phyloP scores from a whole-genome alignment of 495 filamentous ascomycete genomes.

The Penicillium lagena region DNA sequence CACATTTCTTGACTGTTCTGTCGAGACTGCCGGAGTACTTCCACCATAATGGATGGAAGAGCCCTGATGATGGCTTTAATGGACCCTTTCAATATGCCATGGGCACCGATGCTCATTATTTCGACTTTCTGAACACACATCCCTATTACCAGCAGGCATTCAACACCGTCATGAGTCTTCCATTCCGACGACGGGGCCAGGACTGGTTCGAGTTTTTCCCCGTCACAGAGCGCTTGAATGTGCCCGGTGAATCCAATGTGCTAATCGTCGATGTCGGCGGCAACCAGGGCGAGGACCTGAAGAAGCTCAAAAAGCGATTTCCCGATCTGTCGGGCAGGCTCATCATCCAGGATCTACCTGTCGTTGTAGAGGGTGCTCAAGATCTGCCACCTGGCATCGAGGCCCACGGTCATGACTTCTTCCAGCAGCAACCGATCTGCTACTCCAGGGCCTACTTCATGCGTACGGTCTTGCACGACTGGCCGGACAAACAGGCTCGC shows the following conservation, averaged over 20 bases:
- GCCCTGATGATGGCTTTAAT: slow-evolving; percentile 7
- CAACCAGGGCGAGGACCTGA: slow-evolving; percentile 45
- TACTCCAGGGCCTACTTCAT: slow-evolving; percentile 25
- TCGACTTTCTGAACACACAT: slow-evolving; percentile 6
- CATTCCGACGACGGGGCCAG: slow-evolving; percentile 9
- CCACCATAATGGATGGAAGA: slow-evolving; percentile 3
- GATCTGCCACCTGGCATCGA: slow-evolving; percentile 19
- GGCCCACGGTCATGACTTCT: slow-evolving; percentile 39
- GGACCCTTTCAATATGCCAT: slow-evolving; percentile 11
- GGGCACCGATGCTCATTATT: slow-evolving; percentile 6
- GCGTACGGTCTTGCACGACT: slow-evolving; percentile 42
- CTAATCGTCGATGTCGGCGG: slow-evolving; percentile 51
- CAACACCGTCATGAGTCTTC: slow-evolving; percentile 13
- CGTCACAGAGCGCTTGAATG: not conserved
- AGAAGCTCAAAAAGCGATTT: slow-evolving; percentile 40
- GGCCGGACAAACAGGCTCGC: slow-evolving; percentile 34
- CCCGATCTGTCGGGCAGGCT: slow-evolving; percentile 36
- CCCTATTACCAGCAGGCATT: slow-evolving; percentile 12
- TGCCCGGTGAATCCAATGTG: not conserved
- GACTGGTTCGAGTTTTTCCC: slow-evolving; percentile 17
- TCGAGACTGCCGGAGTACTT: slow-evolving; percentile 12
- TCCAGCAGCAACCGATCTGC: slow-evolving; percentile 39
- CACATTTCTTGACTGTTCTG: slow-evolving; percentile 7
- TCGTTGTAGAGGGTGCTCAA: slow-evolving; percentile 27
- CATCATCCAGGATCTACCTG: slow-evolving; percentile 47